A percentile compares a stretch with the other conserved stretches of the same genome.
These are phyloP conservation scores for Saturnispora silvae DNA, from an alignment of 805 yeast genomes.

Conservation along the genomic window DNA sequence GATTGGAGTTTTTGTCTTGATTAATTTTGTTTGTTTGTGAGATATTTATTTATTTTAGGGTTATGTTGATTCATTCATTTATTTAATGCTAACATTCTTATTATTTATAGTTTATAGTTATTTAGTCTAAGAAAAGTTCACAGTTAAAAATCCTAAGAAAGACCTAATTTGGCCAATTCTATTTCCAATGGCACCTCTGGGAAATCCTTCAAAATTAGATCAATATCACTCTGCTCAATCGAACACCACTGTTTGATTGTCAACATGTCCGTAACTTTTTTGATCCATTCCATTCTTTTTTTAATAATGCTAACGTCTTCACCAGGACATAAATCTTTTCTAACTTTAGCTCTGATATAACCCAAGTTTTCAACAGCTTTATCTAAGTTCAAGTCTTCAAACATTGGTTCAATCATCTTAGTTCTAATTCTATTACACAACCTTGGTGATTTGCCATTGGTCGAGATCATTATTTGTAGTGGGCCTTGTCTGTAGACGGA, in stretches of 20 bases:
- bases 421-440: constrained; percentile 54
- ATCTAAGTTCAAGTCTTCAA: constrained; percentile 34
- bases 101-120: too few relatives aligned
- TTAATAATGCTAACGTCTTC: constrained; percentile 40
- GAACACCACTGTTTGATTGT: constrained; percentile 50
- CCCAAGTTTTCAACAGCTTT: constrained; percentile 54
- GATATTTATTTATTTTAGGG: too few relatives aligned
- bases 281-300: constrained; percentile 63
- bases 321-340: constrained; percentile 33
- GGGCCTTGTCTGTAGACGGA: constrained; percentile 64
- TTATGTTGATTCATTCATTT: too few relatives aligned
- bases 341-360: constrained; percentile 37
- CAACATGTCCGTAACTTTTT: constrained; percentile 49
- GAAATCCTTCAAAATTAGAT: constrained; percentile 34
- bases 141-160: neutral
- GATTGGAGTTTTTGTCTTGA: too few relatives aligned
- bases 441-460: constrained; percentile 76
- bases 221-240: constrained; percentile 28
- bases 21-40: too few relatives aligned
- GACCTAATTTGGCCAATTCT: neutral
- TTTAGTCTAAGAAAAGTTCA: neutral
- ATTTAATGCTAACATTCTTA: too few relatives aligned
- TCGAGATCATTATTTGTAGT: constrained; percentile 70
- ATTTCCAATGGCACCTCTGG: constrained; percentile 24
- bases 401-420: constrained; percentile 36